phyloP scores from a whole-genome alignment of 257 asterid species.

The Haberlea rhodopensis region DNA sequence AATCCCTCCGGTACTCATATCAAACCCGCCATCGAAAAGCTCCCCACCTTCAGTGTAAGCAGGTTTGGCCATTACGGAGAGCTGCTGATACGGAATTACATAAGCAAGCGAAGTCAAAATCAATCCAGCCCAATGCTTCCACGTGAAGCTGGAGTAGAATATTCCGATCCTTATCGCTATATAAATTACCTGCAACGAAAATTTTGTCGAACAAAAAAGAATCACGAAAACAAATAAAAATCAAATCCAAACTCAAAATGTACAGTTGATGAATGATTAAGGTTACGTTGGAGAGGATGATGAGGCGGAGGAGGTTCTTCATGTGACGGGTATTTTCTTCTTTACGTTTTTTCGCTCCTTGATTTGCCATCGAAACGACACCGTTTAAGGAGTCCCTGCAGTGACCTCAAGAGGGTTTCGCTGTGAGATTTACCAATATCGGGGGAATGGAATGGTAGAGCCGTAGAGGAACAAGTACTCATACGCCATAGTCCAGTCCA shows the following conservation, averaged over 20 bases:
- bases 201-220: slow-evolving; percentile 14
- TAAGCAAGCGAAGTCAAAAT: slow-evolving; percentile 78
- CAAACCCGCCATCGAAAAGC: slow-evolving; percentile 90
- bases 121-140: slow-evolving; percentile 75
- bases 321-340: slow-evolving; percentile 87
- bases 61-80: slow-evolving; percentile 75
- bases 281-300: slow-evolving; percentile 71
- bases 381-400: background rate
- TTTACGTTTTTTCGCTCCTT: slow-evolving; percentile 95
- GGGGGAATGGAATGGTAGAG: too few species aligned
- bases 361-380: slow-evolving; percentile 65
- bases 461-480: too few species aligned
- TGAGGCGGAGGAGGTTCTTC: slow-evolving; percentile 59
- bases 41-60: slow-evolving; percentile 63
- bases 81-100: slow-evolving; percentile 76
- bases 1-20: slow-evolving; percentile 88
- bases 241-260: background rate
- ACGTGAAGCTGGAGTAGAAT: slow-evolving; percentile 74
- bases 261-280: background rate
- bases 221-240: background rate
- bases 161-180: slow-evolving; percentile 64
- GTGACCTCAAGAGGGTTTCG: background rate
- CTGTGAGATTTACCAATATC: background rate
- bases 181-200: slow-evolving; percentile 52
- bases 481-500: too few species aligned